phyloP scores from a whole-genome alignment of 768 basidiomycete species.

The Obba rivulosa region DNA sequence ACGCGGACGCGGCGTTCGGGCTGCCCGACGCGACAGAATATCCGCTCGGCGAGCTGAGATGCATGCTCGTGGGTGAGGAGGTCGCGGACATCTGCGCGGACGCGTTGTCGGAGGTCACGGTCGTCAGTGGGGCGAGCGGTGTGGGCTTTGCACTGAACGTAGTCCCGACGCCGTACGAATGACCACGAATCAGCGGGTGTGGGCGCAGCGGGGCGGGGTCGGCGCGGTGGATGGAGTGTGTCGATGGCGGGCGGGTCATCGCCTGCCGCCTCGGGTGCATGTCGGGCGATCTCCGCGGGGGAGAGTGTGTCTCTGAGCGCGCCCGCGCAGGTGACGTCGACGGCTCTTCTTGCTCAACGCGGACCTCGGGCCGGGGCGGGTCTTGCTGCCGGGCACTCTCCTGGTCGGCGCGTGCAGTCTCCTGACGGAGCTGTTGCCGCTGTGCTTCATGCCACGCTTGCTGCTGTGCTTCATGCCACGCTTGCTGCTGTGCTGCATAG shows the following conservation, averaged over 20 bases:
- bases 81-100: conserved; percentile 39
- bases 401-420: conserved; percentile 4
- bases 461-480: neutral
- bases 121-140: conserved; percentile 53
- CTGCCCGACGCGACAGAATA: conserved; percentile 29
- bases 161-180: conserved; percentile 49
- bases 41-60: conserved; percentile 31
- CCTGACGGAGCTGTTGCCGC: conserved; percentile 7
- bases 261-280: conserved; percentile 34
- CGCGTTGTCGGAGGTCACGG: conserved; percentile 45
- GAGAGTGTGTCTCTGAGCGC: conserved; percentile 34
- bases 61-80: conserved; percentile 23
- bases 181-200: conserved; percentile 73
- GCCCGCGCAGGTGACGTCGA: conserved; percentile 20
- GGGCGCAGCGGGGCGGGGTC: conserved; percentile 45
- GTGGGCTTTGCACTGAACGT: conserved; percentile 37
- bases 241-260: conserved; percentile 57
- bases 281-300: conserved; percentile 34
- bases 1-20: conserved; percentile 19
- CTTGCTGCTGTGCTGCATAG: conserved; percentile 5
- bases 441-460: conserved; percentile 1
- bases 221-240: conserved; percentile 44
- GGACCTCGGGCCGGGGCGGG: neutral
- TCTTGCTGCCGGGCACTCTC: conserved; percentile 4
- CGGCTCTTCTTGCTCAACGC: conserved; percentile 8